A percentile compares a stretch with the other conserved stretches of the same genome.
Conservation (phyloP, 371 early-diverging fungal genomes). For the Lichtheimia hyalospora region DNA sequence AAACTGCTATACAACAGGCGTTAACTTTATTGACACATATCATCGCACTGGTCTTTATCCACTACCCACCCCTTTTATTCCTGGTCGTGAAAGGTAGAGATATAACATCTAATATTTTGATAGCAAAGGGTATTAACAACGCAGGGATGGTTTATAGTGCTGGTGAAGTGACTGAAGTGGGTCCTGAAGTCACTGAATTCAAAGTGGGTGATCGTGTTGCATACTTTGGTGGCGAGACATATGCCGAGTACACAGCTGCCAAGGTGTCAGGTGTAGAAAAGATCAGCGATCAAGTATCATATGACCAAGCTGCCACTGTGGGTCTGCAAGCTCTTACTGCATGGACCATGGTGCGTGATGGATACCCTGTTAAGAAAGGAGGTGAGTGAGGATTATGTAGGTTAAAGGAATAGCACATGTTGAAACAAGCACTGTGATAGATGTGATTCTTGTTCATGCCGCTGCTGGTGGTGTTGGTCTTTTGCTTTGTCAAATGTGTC, state of each 20-base stretch:
- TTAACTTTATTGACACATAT: conserved; percentile 95
- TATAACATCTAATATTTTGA: background rate
- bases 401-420: background rate
- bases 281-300: conserved; percentile 57
- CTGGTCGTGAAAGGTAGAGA: conserved; percentile 77
- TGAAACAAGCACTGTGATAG: conserved; percentile 19
- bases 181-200: conserved; percentile 64
- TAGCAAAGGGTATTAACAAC: background rate
- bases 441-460: conserved; percentile 85
- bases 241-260: conserved; percentile 80
- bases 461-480: conserved; percentile 92
- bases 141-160: conserved; percentile 42
- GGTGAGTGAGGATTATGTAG: conserved; percentile 12
- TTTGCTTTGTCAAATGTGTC: conserved; percentile 74
- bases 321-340: conserved; percentile 83
- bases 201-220: conserved; percentile 85
- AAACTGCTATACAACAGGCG: conserved; percentile 35
- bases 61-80: conserved; percentile 64
- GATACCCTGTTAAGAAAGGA: conserved; percentile 73
- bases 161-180: conserved; percentile 81
- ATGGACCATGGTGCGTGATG: conserved; percentile 71
- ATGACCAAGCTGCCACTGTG: conserved; percentile 68
- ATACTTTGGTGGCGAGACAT: conserved; percentile 63
- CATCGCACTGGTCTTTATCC: conserved; percentile 87
- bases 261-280: conserved; percentile 40